A percentile compares a stretch with the other conserved stretches of the same genome.
Evolutionary conservation across 768 basidiomycete species (phyloP).

Genomic region (Dacryopinax spathularia): DNA sequence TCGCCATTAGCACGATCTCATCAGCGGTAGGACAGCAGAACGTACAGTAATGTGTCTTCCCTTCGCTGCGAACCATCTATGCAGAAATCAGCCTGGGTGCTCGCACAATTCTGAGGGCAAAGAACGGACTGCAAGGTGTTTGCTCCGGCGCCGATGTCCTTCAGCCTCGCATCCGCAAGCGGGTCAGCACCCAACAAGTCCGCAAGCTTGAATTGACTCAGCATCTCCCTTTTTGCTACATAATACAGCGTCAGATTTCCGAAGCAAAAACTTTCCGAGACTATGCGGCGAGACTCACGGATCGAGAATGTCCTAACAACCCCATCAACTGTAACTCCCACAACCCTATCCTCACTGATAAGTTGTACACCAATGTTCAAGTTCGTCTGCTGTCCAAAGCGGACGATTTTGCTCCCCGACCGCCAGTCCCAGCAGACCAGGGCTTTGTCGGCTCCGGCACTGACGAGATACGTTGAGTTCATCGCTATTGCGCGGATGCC

Average conservation of each 20-base stretch:
- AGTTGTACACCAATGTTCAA: constrained; percentile 84
- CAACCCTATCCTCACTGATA: constrained; percentile 63
- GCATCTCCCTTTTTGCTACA: constrained; percentile 63
- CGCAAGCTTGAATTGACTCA: constrained; percentile 77
- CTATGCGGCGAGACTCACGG: constrained; percentile 36
- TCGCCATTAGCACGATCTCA: background rate
- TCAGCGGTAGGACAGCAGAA: constrained; percentile 2
- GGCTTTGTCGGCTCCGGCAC: constrained; percentile 59
- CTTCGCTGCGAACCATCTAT: constrained; percentile 78
- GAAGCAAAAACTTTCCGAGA: background rate
- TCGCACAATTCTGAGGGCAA: constrained; percentile 5
- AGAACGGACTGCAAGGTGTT: constrained; percentile 61
- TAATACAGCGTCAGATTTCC: constrained; percentile 16
- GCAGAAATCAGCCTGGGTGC: constrained; percentile 8
- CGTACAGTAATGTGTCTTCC: constrained; percentile 79
- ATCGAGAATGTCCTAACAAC: constrained; percentile 85
- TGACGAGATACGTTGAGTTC: constrained; percentile 71
- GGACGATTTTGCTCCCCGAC: constrained; percentile 71
- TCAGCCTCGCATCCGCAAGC: constrained; percentile 47
- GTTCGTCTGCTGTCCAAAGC: constrained; percentile 87
- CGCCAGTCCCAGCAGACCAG: constrained; percentile 59
- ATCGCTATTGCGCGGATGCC: constrained; percentile 83
- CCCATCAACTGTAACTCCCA: constrained; percentile 86
- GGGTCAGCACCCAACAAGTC: constrained; percentile 61
- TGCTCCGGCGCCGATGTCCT: constrained; percentile 63